Evolutionary conservation across 108 stramenopile species (phyloP).

Genomic region (Conticribra weissflogii): DNA sequence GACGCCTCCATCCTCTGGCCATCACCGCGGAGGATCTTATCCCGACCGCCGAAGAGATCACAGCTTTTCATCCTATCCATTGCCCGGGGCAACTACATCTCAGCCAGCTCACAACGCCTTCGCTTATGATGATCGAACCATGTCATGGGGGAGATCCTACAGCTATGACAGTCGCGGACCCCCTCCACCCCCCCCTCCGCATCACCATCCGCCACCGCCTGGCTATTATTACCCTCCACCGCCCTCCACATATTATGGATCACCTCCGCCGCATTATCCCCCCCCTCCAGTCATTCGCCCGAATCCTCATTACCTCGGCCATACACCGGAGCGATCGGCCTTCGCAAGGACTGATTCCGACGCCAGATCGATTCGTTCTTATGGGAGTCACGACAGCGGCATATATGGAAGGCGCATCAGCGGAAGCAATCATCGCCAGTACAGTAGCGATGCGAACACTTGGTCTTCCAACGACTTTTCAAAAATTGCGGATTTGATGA

Average conservation of each 20-base stretch:
- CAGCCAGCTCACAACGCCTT: conserved; percentile 21
- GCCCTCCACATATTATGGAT: conserved; percentile 11
- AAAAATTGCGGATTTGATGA: conserved; percentile 44
- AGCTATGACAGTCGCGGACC: conserved; percentile 5
- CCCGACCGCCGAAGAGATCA: conserved; percentile 18
- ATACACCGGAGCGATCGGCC: conserved; percentile 29
- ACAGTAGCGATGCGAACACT: conserved; percentile 9
- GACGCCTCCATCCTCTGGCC: background rate
- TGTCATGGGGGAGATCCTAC: conserved; percentile 5
- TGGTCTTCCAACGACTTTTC: conserved; percentile 43
- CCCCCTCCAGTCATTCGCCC: conserved; percentile 8
- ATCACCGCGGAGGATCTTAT: background rate
- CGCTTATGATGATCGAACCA: conserved; percentile 20
- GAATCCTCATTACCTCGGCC: conserved; percentile 19
- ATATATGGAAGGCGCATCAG: background rate
- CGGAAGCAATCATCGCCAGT: background rate
- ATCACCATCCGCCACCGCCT: conserved; percentile 19
- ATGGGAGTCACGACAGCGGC: background rate
- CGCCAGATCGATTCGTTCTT: conserved; percentile 4
- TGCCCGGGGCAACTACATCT: conserved; percentile 10
- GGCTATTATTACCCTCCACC: conserved; percentile 29
- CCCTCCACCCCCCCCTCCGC: conserved; percentile 23
- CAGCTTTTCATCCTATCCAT: conserved; percentile 25
- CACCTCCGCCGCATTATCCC: conserved; percentile 17
- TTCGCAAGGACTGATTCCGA: conserved; percentile 25